These are phyloP conservation scores for Ascocoryne sarcoides DNA, from an alignment of 2,329 filamentous ascomycete species.

Conservation along the genomic window DNA sequence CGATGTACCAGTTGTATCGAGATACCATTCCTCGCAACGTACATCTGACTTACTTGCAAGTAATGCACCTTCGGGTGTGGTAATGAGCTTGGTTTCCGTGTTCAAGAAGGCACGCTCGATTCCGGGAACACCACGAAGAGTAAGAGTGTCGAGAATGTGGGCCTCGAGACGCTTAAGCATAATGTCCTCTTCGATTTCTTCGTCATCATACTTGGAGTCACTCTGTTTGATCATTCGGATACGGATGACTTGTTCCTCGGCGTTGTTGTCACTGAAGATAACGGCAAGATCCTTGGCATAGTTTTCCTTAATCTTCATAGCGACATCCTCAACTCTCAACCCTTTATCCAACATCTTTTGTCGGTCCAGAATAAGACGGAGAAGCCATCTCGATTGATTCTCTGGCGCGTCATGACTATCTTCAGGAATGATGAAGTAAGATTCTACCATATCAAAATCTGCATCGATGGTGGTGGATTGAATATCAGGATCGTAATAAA, in stretches of 20 bases:
- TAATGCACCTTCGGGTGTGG: conserved; percentile 61
- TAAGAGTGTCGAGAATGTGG: conserved; percentile 84
- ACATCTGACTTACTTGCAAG: conserved; percentile 64
- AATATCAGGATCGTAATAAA: conserved; percentile 94
- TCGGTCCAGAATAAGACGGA: conserved; percentile 86
- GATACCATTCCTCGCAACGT: conserved; percentile 83
- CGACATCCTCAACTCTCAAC: conserved; percentile 84
- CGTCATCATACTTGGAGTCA: conserved; percentile 66
- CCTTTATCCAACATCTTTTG: conserved; percentile 94
- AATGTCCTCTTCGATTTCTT: conserved; percentile 74
- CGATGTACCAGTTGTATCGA: conserved; percentile 88
- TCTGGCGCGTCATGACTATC: conserved; percentile 54
- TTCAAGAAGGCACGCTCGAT: conserved; percentile 92
- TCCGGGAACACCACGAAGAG: conserved; percentile 80
- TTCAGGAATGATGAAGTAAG: conserved; percentile 90
- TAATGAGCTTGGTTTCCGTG: conserved; percentile 61
- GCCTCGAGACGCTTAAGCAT: conserved; percentile 88
- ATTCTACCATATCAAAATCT: conserved; percentile 90
- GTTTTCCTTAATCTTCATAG: conserved; percentile 77
- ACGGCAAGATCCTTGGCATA: conserved; percentile 80
- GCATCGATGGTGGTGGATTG: conserved; percentile 76
- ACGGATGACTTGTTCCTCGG: conserved; percentile 88
- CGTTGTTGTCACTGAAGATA: conserved; percentile 97
- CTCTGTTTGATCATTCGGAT: conserved; percentile 68
- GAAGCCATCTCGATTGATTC: conserved; percentile 86